Conservation (phyloP, 805 yeast species). For the Danielia reshetovae region DNA sequence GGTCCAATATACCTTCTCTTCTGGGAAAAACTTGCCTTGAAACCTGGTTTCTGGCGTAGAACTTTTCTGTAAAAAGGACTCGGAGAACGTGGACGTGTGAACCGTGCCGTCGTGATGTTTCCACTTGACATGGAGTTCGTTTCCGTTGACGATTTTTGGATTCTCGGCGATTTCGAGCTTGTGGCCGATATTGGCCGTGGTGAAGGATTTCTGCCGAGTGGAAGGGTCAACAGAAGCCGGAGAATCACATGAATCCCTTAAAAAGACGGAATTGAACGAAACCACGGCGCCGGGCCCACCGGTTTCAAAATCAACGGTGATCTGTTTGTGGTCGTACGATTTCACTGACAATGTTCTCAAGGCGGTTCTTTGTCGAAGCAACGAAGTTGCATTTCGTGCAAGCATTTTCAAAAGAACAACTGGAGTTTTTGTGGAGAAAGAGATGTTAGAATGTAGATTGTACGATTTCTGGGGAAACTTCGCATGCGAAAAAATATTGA, state of each 20-base stretch:
- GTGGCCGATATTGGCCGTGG: conserved; percentile 48
- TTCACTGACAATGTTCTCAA: conserved; percentile 6
- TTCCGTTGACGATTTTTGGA: conserved; percentile 25
- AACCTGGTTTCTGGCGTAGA: conserved; percentile 30
- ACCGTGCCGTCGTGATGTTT: conserved; percentile 19
- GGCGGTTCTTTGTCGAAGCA: neutral
- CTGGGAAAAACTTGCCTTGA: conserved; percentile 33
- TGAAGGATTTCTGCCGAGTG: conserved; percentile 59
- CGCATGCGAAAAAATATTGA: conserved; percentile 13
- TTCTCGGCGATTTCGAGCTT: conserved; percentile 33
- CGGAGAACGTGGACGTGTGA: conserved; percentile 37
- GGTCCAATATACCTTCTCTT: conserved; percentile 39
- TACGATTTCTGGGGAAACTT: conserved; percentile 2
- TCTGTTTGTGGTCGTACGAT: conserved; percentile 20
- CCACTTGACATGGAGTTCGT: conserved; percentile 40
- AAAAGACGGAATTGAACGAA: conserved; percentile 49
- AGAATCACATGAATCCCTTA: conserved; percentile 61
- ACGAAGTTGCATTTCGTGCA: too few species aligned
- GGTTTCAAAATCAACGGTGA: conserved; percentile 21
- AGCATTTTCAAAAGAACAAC: too few species aligned
- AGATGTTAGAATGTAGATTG: conserved; percentile 5
- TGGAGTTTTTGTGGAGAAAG: neutral
- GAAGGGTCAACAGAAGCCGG: conserved; percentile 47
- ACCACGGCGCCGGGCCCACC: too few species aligned
- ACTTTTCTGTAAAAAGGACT: conserved; percentile 44